Base-by-base conservation (phyloP, 2,329 filamentous ascomycete genomes). In the Trichoderma pleuroti region DNA sequence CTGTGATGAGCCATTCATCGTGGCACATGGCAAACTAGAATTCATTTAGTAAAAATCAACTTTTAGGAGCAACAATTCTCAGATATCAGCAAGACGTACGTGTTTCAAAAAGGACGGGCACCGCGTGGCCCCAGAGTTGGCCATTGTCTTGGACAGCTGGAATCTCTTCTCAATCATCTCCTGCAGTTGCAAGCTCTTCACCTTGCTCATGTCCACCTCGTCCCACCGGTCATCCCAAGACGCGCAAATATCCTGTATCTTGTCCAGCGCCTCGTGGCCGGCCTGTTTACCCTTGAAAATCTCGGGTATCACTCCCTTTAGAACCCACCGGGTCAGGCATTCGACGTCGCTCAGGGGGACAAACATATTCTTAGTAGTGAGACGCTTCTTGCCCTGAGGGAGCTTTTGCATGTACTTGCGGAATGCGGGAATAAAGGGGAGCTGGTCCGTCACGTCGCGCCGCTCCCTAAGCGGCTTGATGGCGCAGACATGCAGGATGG, bases 1-100 rank as follows among this genome's bases (percentile, higher is more conserved):
- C 94, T 79, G 96, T 93, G 80, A 99, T 93, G 60, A 97, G 87
- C 94, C 95, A 98, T 81, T 98, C 93, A 78, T 98, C 93, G 77
- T 99, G 94, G 77, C 94, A 93, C 92, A 97, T 97, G 73, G 94
- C 92, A 78, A 96, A 98, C 92, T 95, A 67, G 1, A 42, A 87
- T 34, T 32, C 10, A 24, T 34, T 34, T 34, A 49, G n/a, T 34
- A 49, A 65, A 65, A 64, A 56, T 24, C 9, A 11, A 67, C 28
- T 30, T 4, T 54, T 2, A 54, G 26, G n/a, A n/a, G 7, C 2
- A 56, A 65, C 0, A 10, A 2, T n/a, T 10, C 5, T 1, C 12
- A 32, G 16, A 5, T 18, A 5, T 26, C 30, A 14, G 24, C n/a
- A 9, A 26, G 16, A 87, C 92, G 86, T 83, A 94, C 92, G 79